Conservation (phyloP, 2,329 filamentous ascomycete species). For the Neocucurbitaria cava region DNA sequence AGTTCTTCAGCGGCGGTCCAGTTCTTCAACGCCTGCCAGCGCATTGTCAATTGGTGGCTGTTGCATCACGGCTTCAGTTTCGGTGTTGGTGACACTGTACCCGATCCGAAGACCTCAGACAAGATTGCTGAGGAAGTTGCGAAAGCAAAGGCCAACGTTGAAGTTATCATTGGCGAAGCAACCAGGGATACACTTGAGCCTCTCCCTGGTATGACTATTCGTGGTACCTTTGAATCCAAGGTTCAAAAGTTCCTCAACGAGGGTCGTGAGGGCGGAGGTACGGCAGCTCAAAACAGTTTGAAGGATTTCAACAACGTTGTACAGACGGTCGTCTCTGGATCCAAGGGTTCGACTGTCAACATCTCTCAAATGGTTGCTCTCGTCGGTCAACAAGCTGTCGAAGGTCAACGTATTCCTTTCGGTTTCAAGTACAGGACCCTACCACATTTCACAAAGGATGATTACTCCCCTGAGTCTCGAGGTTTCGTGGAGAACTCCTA, state of each 20-base stretch:
- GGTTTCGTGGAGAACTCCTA: constrained; percentile 99
- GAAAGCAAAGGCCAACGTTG: constrained; percentile 81
- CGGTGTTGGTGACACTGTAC: constrained; percentile 97
- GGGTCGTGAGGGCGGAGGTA: constrained; percentile 96
- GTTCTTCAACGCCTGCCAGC: constrained; percentile 95
- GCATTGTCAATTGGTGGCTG: constrained; percentile 96
- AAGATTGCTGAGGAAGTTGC: constrained; percentile 85
- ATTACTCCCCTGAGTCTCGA: constrained; percentile 95
- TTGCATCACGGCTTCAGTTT: constrained; percentile 97
- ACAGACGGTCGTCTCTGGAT: constrained; percentile 94
- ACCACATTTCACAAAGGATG: constrained; percentile 98
- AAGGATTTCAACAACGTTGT: constrained; percentile 97
- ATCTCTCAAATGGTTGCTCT: constrained; percentile 99
- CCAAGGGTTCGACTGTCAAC: constrained; percentile 98
- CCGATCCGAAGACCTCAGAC: constrained; percentile 81
- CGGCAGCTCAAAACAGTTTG: constrained; percentile 85
- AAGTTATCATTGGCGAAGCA: constrained; percentile 75
- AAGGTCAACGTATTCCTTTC: constrained; percentile 98
- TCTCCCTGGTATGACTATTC: constrained; percentile 97
- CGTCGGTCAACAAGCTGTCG: constrained; percentile 96
- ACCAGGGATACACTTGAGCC: constrained; percentile 88
- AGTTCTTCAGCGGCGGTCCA: constrained; percentile 84
- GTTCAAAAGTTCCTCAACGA: constrained; percentile 93
- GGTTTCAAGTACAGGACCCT: constrained; percentile 98
- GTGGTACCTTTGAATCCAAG: constrained; percentile 97